Conservation (phyloP, 192 early-diverging fungal genomes). For the Umbelopsis isabellina region DNA sequence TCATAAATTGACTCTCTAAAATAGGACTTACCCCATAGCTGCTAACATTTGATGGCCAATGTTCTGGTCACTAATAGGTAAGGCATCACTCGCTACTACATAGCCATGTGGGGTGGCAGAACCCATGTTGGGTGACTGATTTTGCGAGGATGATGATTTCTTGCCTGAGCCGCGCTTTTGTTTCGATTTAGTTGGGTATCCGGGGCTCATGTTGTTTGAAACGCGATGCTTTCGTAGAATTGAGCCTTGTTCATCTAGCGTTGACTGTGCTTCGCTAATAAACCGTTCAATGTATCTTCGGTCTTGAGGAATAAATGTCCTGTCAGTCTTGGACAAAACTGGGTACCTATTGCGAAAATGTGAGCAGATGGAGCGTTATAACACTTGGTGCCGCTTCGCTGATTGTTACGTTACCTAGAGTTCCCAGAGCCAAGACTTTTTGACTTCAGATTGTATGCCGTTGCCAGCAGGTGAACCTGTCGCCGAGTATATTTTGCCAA, state of each 20-base stretch:
- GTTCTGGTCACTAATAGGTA: constrained; percentile 60
- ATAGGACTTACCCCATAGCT: constrained; percentile 63
- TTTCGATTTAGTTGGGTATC: not conserved
- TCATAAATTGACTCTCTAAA: not conserved
- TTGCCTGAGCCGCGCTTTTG: not conserved
- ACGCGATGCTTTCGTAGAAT: constrained; percentile 21
- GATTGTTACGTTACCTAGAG: constrained; percentile 20
- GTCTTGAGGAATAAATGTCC: constrained; percentile 46
- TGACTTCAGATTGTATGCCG: constrained; percentile 49
- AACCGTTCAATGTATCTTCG: constrained; percentile 46
- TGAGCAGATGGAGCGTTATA: not conserved
- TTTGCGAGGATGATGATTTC: not conserved
- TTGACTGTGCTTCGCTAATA: constrained; percentile 40
- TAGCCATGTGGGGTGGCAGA: constrained; percentile 45
- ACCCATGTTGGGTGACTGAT: not conserved
- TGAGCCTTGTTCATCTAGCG: constrained; percentile 23
- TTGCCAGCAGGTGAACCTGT: constrained; percentile 49
- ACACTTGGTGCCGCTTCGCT: not conserved
- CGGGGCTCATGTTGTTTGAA: not conserved
- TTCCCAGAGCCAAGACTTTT: constrained; percentile 50
- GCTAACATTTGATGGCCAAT: constrained; percentile 70
- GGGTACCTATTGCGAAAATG: constrained; percentile 31
- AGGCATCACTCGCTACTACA: constrained; percentile 58
- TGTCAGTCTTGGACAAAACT: constrained; percentile 49
- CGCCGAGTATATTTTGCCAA: constrained; percentile 48